Percentiles rank a stretch among this genome's conserved stretches.
phyloP scores from a whole-genome alignment of 768 basidiomycete genomes.

The Kondoa subrosea region DNA sequence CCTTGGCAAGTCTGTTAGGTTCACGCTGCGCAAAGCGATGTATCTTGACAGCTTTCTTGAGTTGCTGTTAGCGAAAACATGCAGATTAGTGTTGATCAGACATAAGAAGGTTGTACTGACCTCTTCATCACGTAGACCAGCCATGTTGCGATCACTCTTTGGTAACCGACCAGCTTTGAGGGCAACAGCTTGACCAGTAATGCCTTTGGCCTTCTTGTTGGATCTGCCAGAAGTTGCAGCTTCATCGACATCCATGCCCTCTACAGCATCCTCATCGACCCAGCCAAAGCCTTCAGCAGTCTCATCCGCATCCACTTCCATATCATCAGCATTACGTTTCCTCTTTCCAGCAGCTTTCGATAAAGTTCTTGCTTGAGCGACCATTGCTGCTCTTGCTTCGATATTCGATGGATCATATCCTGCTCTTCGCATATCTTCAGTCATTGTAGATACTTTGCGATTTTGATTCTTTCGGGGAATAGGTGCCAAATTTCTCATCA shows the following conservation, averaged over 20 bases:
- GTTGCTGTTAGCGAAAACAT: conserved; percentile 44
- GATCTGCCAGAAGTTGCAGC: conserved; percentile 21
- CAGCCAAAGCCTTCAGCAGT: conserved; percentile 2
- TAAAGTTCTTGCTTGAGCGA: conserved; percentile 50
- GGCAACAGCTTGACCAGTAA: background rate
- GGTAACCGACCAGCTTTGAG: background rate
- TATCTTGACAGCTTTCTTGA: conserved; percentile 56
- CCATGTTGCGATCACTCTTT: background rate
- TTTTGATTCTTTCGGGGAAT: conserved; percentile 48
- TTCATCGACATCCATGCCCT: conserved; percentile 33
- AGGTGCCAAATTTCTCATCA: conserved; percentile 69
- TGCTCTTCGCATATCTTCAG: conserved; percentile 61
- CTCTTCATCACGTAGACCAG: conserved; percentile 6
- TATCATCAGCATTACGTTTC: conserved; percentile 40
- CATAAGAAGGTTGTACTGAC: background rate
- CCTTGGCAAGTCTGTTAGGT: conserved; percentile 74
- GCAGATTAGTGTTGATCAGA: background rate
- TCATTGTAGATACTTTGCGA: conserved; percentile 46
- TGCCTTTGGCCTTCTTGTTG: conserved; percentile 1
- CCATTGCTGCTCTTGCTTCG: conserved; percentile 65
- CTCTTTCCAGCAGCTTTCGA: conserved; percentile 45
- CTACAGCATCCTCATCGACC: conserved; percentile 26
- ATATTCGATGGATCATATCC: conserved; percentile 77
- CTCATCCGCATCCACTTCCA: conserved; percentile 14
- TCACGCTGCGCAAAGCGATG: conserved; percentile 72